These are phyloP conservation scores for Rhizoctonia solani DNA, from an alignment of 1,284 basidiomycete genomes.

Conservation along the genomic window DNA sequence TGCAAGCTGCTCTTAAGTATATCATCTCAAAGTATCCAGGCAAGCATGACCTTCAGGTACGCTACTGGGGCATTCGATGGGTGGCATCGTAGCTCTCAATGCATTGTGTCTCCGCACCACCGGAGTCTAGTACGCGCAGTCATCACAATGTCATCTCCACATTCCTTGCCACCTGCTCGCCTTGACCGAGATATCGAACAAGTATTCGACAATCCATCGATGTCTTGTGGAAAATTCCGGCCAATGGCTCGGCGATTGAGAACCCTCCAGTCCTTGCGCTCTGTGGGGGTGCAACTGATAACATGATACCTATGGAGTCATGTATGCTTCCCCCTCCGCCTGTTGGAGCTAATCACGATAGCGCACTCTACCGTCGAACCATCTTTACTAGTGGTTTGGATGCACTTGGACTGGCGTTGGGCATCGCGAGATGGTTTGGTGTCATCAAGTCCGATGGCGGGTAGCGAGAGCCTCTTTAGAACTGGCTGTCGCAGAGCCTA, in stretches of 20 bases:
- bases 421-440: conserved; percentile 98
- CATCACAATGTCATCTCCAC: conserved; percentile 94
- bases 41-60: conserved; percentile 60
- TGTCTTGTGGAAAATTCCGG: conserved; percentile 45
- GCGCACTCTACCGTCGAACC: conserved; percentile 60
- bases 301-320: conserved; percentile 90
- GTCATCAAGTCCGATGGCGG: conserved; percentile 92
- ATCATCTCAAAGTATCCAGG: conserved; percentile 77
- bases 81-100: conserved; percentile 87
- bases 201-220: conserved; percentile 45
- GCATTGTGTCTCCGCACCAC: conserved; percentile 59
- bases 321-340: conserved; percentile 64
- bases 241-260: conserved; percentile 50
- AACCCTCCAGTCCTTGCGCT: conserved; percentile 73
- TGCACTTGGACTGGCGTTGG: conserved; percentile 92
- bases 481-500: conserved; percentile 51
- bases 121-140: conserved; percentile 67
- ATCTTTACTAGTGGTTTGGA: conserved; percentile 87
- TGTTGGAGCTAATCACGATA: conserved; percentile 26
- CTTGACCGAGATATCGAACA: conserved; percentile 79
- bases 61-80: conserved; percentile 96
- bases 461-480: conserved; percentile 80
- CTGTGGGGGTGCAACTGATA: conserved; percentile 90
- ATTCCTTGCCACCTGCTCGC: conserved; percentile 84
- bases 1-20: conserved; percentile 71